These are phyloP conservation scores for Primulina huaijiensis DNA, from an alignment of 257 asterid species.

Conservation along the genomic window DNA sequence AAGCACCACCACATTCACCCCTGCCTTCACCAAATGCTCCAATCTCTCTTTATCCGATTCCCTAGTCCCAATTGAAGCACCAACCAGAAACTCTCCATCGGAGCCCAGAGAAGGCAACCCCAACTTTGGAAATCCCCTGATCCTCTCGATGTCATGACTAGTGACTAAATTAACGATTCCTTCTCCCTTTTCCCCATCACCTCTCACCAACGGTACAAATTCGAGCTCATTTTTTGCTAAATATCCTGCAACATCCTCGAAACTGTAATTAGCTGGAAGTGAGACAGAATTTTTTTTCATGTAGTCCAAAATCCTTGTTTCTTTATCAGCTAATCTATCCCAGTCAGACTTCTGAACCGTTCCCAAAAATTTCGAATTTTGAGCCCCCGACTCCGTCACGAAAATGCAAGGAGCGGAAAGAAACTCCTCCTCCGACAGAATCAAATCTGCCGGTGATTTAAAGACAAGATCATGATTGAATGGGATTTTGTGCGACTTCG, in stretches of 20 bases:
- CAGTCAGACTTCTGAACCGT: conserved; percentile 50
- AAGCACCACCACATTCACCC: conserved; percentile 67
- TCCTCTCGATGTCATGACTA: conserved; percentile 44
- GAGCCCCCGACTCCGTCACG: conserved; percentile 50
- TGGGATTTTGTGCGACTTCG: conserved; percentile 68
- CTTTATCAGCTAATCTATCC: conserved; percentile 53
- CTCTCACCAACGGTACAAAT: conserved; percentile 51
- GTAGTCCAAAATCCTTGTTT: conserved; percentile 47
- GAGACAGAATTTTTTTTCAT: conserved; percentile 45
- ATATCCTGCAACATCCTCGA: conserved; percentile 73
- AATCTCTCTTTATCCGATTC: conserved; percentile 77
- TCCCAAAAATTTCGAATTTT: conserved; percentile 51
- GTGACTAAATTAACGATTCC: conserved; percentile 57
- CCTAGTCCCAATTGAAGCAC: conserved; percentile 83
- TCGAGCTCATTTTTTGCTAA: conserved; percentile 48
- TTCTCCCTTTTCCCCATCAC: conserved; percentile 34
- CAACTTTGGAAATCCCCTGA: conserved; percentile 64
- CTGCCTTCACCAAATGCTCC: conserved; percentile 80
- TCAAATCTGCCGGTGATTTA: conserved; percentile 48
- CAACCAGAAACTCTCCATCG: conserved; percentile 72
- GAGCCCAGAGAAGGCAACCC: conserved; percentile 65
- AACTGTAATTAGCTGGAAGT: conserved; percentile 52
- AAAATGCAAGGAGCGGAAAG: conserved; percentile 59
- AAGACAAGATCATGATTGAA: conserved; percentile 47
- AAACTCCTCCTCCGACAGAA: conserved; percentile 49